phyloP scores from a whole-genome alignment of 192 early-diverging fungal genomes.

The Coemansia sp. region DNA sequence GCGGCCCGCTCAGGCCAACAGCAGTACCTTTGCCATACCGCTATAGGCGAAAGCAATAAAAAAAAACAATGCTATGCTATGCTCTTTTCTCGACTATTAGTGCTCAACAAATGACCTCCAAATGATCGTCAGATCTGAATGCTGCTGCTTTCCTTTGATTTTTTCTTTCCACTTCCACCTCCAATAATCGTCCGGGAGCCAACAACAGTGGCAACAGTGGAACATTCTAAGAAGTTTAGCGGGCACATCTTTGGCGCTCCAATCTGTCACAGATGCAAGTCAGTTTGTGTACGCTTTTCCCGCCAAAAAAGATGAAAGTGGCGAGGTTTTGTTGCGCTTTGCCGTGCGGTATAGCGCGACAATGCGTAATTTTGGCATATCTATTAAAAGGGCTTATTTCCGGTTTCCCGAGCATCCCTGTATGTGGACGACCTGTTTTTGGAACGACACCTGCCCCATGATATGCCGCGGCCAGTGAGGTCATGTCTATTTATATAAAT shows the following conservation, averaged over 20 bases:
- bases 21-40: not conserved
- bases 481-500: constrained; percentile 3
- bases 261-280: not conserved
- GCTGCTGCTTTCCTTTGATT: not conserved
- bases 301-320: not conserved
- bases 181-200: not conserved
- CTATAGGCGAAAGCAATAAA: not conserved
- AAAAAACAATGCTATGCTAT: not conserved
- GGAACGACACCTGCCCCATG: not conserved
- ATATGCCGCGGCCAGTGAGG: not conserved
- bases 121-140: not conserved
- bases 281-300: not conserved
- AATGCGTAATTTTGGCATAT: not conserved
- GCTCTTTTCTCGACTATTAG: not conserved
- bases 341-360: not conserved
- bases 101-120: not conserved
- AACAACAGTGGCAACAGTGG: not conserved
- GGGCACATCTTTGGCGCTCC: not conserved
- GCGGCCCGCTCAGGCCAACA: not conserved
- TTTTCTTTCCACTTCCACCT: not conserved
- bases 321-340: constrained; percentile 1
- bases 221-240: not conserved
- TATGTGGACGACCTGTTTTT: constrained; percentile 10
- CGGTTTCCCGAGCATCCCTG: constrained; percentile 5
- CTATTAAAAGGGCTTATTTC: constrained; percentile 1